Conservation (phyloP, 805 yeast genomes). For the Candida tibetensis region DNA sequence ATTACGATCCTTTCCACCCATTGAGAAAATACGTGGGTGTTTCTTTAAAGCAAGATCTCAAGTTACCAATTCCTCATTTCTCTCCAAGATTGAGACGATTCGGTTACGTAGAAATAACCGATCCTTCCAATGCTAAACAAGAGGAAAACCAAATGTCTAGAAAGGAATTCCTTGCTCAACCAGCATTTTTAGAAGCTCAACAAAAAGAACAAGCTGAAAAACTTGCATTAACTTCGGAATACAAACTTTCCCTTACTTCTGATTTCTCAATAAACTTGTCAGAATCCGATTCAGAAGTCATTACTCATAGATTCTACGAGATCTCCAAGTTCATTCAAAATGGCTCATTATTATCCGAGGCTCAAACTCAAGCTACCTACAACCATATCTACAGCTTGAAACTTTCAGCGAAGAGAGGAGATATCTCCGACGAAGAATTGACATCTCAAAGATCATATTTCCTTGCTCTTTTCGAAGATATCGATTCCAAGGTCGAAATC, state of each 20-base stretch:
- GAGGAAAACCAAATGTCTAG: slow-evolving; percentile 66
- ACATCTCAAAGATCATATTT: slow-evolving; percentile 19
- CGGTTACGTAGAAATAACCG: slow-evolving; percentile 59
- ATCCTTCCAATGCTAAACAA: slow-evolving; percentile 47
- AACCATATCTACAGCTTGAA: slow-evolving; percentile 45
- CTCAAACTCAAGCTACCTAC: slow-evolving; percentile 57
- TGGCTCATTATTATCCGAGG: slow-evolving; percentile 57
- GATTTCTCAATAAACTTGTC: slow-evolving; percentile 30
- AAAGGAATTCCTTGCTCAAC: slow-evolving; percentile 60
- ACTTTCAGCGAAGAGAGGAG: slow-evolving; percentile 38
- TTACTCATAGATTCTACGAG: slow-evolving; percentile 53
- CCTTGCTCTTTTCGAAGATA: slow-evolving; percentile 29
- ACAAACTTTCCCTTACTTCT: slow-evolving; percentile 17
- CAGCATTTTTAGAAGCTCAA: slow-evolving; percentile 43
- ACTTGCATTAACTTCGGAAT: slow-evolving; percentile 15
- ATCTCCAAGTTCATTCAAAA: slow-evolving; percentile 47
- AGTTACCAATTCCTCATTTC: slow-evolving; percentile 86
- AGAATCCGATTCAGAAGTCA: slow-evolving; percentile 25
- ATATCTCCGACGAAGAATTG: slow-evolving; percentile 23
- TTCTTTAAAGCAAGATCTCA: slow-evolving; percentile 60
- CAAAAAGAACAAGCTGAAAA: slow-evolving; percentile 43
- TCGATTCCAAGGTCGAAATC: slow-evolving; percentile 49
- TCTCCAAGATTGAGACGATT: slow-evolving; percentile 85
- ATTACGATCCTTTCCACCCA: slow-evolving; percentile 95
- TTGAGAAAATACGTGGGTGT: slow-evolving; percentile 87